Evolutionary conservation across 2,329 filamentous ascomycete species (phyloP), one percentile per base, ranked within the genome.

Genomic region (Fusarium vanettenii): DNA sequence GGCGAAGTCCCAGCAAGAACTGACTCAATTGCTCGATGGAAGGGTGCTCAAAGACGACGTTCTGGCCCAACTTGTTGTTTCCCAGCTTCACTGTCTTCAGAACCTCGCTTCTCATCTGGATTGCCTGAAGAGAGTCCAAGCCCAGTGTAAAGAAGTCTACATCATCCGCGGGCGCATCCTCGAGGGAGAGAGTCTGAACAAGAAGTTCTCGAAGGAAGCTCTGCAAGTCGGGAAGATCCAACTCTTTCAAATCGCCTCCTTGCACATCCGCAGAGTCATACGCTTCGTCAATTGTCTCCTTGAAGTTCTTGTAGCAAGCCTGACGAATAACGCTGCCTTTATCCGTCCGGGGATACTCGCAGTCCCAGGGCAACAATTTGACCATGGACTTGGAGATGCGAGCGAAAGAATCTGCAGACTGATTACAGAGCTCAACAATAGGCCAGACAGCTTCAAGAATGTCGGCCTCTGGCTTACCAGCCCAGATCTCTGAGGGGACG

Each of bases 131-230:
- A 29, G 87, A 89, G 79, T 92, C 90, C 4, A 92, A 82, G 0
- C 90, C 90, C 5, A 86, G 80, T 0, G 84, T 79, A 79, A 92
- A 92, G 75, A 92, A 89, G 78, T 92, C 90, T 0, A 86, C 84
- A 25, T 88, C 86, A 60, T 82, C 68, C 13, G 41, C 41, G 1
- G 41, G 41, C 41, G 10, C 20, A 45, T 45, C 41, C 20, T 45
- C 22, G 20, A 45, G 41, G 22, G 41, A 22, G 0, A 45, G 41
- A 45, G 41, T 45, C 41, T 22, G 20, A 16, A 22, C n/a, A 4
- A 43, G 39, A 43, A 43, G 39, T 22, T 43, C 6, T 14, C 39
- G n/a, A 43, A 43, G 11, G n/a, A 43, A 43, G 1, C 11, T 22
- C n/a, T 43, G n/a, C n/a, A 22, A 43, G 10, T 14, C 39, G 4